Percentiles rank a stretch among this genome's conserved stretches.
phyloP scores from a whole-genome alignment of 345 rosid genomes.

The Lepidium didymum region DNA sequence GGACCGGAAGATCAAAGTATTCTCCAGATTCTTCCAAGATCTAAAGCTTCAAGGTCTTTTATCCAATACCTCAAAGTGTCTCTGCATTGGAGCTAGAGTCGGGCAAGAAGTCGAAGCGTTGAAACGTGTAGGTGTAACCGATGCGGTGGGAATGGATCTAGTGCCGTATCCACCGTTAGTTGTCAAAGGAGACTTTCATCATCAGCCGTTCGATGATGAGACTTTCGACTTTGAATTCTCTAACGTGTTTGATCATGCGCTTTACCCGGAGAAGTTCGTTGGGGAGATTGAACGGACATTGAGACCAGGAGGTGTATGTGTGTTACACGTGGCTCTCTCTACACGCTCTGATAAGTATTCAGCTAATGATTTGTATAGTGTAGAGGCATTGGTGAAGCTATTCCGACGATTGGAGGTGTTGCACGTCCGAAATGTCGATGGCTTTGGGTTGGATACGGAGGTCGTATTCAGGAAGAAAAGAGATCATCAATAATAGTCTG shows the following conservation, averaged over 20 bases:
- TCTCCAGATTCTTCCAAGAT: constrained; percentile 46
- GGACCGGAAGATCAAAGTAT: constrained; percentile 74
- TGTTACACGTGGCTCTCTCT: constrained; percentile 63
- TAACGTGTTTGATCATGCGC: constrained; percentile 91
- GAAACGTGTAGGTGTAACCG: constrained; percentile 46
- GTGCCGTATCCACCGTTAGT: constrained; percentile 79
- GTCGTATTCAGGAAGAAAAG: constrained; percentile 52
- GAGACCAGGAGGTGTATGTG: constrained; percentile 61
- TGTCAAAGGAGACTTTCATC: constrained; percentile 68
- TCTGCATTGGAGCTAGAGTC: constrained; percentile 73
- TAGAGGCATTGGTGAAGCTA: constrained; percentile 45
- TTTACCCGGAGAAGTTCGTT: constrained; percentile 62
- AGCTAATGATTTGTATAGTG: constrained; percentile 65
- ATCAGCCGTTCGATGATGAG: constrained; percentile 61
- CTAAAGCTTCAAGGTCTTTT: constrained; percentile 39
- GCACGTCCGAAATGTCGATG: constrained; percentile 55
- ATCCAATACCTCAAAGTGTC: constrained; percentile 45
- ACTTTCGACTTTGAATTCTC: constrained; percentile 85
- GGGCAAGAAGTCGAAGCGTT: constrained; percentile 89
- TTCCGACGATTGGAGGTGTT: constrained; percentile 56
- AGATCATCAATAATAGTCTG: neutral
- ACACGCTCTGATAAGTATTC: constrained; percentile 70
- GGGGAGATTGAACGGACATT: constrained; percentile 79
- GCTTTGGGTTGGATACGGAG: constrained; percentile 87
- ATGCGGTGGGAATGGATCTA: constrained; percentile 78